These are phyloP conservation scores for Sporothrix variecibatus DNA, from an alignment of 2,329 filamentous ascomycete genomes.

Conservation along the genomic window DNA sequence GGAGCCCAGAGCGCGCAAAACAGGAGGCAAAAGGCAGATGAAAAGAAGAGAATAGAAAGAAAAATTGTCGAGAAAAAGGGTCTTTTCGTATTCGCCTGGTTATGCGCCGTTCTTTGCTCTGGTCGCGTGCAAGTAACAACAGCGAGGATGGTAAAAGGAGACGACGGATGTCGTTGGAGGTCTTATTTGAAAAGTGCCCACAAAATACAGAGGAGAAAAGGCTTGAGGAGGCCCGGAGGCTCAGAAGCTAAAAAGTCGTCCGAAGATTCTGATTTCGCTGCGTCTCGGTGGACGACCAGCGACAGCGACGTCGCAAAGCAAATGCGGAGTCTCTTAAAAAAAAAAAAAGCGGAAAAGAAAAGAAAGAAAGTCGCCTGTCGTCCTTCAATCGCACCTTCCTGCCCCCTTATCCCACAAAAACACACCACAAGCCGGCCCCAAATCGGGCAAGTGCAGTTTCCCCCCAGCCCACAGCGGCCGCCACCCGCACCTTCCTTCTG, in stretches of 20 bases:
- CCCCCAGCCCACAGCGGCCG: neutral
- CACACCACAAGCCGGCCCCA: neutral
- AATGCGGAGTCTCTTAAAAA: neutral
- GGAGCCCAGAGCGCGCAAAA: neutral
- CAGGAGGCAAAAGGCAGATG: neutral
- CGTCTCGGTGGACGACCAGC: neutral
- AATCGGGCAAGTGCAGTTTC: neutral
- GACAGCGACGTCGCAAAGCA: neutral
- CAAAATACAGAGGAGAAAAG: neutral
- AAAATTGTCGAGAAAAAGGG: neutral
- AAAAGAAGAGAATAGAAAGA: neutral
- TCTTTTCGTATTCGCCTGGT: neutral
- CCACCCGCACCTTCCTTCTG: neutral
- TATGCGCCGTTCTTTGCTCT: too few relatives aligned
- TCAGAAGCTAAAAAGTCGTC: constrained; percentile 2
- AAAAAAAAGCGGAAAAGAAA: too few relatives aligned
- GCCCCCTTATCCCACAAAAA: neutral
- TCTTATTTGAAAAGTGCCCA: neutral
- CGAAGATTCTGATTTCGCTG: neutral
- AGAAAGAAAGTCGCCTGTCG: neutral
- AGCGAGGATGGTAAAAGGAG: too few relatives aligned
- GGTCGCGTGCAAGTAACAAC: too few relatives aligned
- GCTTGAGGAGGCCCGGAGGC: neutral
- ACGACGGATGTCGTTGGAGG: too few relatives aligned
- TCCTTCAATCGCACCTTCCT: neutral